Percentiles rank a stretch among this genome's conserved stretches.
Evolutionary conservation across 2,329 filamentous ascomycete species (phyloP).

Genomic region (Ilyonectria mors-panacis): DNA sequence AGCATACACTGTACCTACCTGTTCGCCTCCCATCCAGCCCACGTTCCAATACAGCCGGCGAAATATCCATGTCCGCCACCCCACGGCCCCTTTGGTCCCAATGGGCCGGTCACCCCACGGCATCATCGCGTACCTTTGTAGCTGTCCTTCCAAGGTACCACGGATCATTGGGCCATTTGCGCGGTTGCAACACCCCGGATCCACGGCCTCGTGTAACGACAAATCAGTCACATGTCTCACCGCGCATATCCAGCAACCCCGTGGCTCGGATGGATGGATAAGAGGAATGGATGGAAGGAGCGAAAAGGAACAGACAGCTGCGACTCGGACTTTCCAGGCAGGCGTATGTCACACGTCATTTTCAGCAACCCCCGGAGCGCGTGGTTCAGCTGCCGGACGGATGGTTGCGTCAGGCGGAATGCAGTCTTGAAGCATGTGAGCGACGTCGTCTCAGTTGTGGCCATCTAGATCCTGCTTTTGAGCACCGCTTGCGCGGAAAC

Average conservation of each 20-base stretch:
- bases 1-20: background rate
- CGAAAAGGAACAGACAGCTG: slow-evolving; percentile 1
- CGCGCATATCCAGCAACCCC: slow-evolving; percentile 6
- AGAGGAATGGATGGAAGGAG: slow-evolving; percentile 19
- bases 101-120: slow-evolving; percentile 32
- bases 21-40: background rate
- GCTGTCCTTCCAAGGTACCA: slow-evolving; percentile 23
- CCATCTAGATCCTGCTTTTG: slow-evolving; percentile 13
- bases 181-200: slow-evolving; percentile 35
- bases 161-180: slow-evolving; percentile 37
- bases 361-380: background rate
- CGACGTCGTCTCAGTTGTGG: slow-evolving; percentile 3
- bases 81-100: slow-evolving; percentile 22
- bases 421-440: slow-evolving; percentile 19
- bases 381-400: background rate
- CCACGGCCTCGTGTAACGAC: slow-evolving; percentile 22
- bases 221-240: slow-evolving; percentile 28
- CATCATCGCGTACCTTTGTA: slow-evolving; percentile 32
- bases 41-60: background rate
- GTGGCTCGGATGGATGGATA: slow-evolving; percentile 26
- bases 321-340: slow-evolving; percentile 15
- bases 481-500: background rate
- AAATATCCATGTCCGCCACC: slow-evolving; percentile 15
- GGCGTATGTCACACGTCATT: slow-evolving; percentile 6
- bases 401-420: background rate